phyloP scores from a whole-genome alignment of 2,329 filamentous ascomycete species.

The Hypomyces rosellus region DNA sequence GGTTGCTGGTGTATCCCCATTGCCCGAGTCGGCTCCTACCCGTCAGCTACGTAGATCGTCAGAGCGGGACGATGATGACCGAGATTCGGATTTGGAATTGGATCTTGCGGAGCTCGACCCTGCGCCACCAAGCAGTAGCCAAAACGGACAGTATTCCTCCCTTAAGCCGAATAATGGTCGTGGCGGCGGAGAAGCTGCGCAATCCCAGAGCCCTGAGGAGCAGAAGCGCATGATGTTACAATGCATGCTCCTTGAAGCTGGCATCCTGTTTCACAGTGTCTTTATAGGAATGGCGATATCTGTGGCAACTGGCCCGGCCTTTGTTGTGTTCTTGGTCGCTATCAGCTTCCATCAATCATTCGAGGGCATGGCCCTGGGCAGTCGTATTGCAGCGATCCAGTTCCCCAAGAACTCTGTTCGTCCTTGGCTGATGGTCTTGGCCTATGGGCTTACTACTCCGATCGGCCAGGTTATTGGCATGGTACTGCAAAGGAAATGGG shows the following conservation, averaged over 20 bases:
- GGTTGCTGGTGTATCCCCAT: constrained; percentile 52
- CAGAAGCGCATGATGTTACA: constrained; percentile 65
- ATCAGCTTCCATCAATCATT: constrained; percentile 85
- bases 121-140: constrained; percentile 20
- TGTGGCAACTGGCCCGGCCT: constrained; percentile 71
- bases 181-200: constrained; percentile 18
- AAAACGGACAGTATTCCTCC: constrained; percentile 25
- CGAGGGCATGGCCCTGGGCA: constrained; percentile 78
- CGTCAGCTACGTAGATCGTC: constrained; percentile 21
- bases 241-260: constrained; percentile 73
- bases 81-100: constrained; percentile 52
- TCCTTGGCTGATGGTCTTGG: constrained; percentile 78
- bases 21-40: constrained; percentile 48
- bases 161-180: constrained; percentile 18
- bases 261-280: constrained; percentile 77
- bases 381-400: constrained; percentile 75
- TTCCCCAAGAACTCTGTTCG: constrained; percentile 68
- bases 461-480: constrained; percentile 79
- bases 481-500: constrained; percentile 70
- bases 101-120: constrained; percentile 57
- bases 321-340: constrained; percentile 72
- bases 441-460: constrained; percentile 71
- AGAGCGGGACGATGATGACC: constrained; percentile 31
- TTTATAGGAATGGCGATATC: constrained; percentile 86
- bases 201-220: constrained; percentile 43